Conservation (phyloP, 2,329 filamentous ascomycete genomes). For the Fusarium ambrosium region DNA sequence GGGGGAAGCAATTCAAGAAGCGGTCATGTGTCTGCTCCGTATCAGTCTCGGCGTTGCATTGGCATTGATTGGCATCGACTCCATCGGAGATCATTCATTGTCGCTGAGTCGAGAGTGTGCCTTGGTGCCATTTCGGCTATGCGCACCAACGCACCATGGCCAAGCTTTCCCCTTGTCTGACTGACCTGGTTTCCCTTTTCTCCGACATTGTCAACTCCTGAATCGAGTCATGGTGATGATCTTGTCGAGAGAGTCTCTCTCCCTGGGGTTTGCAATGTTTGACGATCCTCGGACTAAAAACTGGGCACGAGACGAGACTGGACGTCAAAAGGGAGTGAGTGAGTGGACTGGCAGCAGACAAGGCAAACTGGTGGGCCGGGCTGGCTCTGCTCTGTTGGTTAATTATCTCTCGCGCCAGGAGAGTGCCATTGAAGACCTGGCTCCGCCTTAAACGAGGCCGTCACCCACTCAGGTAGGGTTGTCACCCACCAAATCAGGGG, state of each 20-base stretch:
- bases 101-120: background rate
- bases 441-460: slow-evolving; percentile 4
- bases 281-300: background rate
- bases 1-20: slow-evolving; percentile 1
- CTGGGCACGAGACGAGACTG: slow-evolving; percentile 5
- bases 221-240: background rate
- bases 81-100: slow-evolving; percentile 6
- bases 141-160: background rate
- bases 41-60: slow-evolving; percentile 2
- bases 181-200: background rate
- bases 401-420: slow-evolving; percentile 9
- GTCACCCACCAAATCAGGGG: slow-evolving; percentile 11
- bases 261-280: background rate
- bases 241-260: background rate
- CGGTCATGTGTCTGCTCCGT: background rate
- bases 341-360: background rate
- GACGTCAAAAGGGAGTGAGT: background rate
- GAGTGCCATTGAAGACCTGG: background rate
- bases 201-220: background rate
- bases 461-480: background rate
- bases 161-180: background rate
- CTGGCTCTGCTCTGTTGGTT: background rate
- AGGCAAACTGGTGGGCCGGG: background rate
- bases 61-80: background rate
- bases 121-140: slow-evolving; percentile 4